Percentiles rank a stretch among this genome's conserved stretches.
Evolutionary conservation across 495 filamentous ascomycete genomes (phyloP).

Genomic region (Diplogelasinospora grovesii): DNA sequence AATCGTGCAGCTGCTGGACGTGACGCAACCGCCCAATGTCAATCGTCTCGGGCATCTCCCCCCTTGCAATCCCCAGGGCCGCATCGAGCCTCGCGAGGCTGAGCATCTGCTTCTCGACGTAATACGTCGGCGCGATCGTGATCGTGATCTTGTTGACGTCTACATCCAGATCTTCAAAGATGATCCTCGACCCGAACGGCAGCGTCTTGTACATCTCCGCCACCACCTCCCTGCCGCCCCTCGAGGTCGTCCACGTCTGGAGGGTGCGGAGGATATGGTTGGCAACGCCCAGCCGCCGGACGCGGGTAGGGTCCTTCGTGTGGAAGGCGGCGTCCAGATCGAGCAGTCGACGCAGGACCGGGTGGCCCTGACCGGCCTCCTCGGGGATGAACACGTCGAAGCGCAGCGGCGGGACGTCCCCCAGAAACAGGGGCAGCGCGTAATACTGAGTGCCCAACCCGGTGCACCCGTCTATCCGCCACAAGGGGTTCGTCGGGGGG

Average conservation of each 20-base stretch:
- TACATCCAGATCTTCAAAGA: slow-evolving; percentile 35
- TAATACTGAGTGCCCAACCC: slow-evolving; percentile 45
- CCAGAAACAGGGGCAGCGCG: slow-evolving; percentile 36
- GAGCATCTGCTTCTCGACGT: slow-evolving; percentile 37
- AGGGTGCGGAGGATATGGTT: slow-evolving; percentile 37
- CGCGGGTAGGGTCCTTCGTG: slow-evolving; percentile 35
- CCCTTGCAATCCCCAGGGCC: slow-evolving; percentile 22
- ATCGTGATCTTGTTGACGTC: slow-evolving; percentile 32
- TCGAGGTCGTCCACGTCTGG: slow-evolving; percentile 31
- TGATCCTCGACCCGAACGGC: slow-evolving; percentile 43
- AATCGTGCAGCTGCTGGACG: slow-evolving; percentile 39
- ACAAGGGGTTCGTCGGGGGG: slow-evolving; percentile 29
- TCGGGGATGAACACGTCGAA: slow-evolving; percentile 45
- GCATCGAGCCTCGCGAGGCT: slow-evolving; percentile 18
- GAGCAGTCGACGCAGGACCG: slow-evolving; percentile 34
- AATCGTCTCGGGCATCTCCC: slow-evolving; percentile 25
- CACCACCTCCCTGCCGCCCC: slow-evolving; percentile 3
- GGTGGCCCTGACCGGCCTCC: slow-evolving; percentile 20
- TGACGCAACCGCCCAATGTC: slow-evolving; percentile 36
- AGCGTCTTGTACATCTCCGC: slow-evolving; percentile 20
- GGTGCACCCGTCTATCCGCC: slow-evolving; percentile 44
- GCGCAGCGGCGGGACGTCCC: slow-evolving; percentile 34
- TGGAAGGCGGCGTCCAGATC: slow-evolving; percentile 40
- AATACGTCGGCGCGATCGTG: slow-evolving; percentile 32
- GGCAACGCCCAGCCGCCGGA: slow-evolving; percentile 36